phyloP scores from a whole-genome alignment of 2,329 filamentous ascomycete genomes.

The Coniella vitis region DNA sequence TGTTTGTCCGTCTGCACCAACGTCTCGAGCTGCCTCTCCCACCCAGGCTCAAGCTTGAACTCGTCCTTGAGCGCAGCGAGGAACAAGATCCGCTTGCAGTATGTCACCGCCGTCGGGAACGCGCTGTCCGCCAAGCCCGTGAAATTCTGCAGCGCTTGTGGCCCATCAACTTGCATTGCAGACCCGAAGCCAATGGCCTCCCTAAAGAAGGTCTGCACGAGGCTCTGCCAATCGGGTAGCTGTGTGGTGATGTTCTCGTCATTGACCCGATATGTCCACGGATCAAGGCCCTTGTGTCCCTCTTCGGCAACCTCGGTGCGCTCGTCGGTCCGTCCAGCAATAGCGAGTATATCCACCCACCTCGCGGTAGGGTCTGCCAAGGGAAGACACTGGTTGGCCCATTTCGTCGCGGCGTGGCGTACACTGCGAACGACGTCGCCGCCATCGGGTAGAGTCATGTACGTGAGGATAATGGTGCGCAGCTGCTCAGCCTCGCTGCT shows the following conservation, averaged over 20 bases:
- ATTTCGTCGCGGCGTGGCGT: constrained; percentile 76
- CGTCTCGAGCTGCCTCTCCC: constrained; percentile 74
- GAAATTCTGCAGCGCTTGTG: constrained; percentile 41
- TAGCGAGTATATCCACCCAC: constrained; percentile 82
- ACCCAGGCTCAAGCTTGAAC: constrained; percentile 65
- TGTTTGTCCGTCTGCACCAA: constrained; percentile 63
- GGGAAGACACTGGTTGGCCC: constrained; percentile 80
- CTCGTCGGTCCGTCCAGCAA: constrained; percentile 59
- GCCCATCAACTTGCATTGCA: constrained; percentile 31
- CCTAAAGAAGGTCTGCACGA: constrained; percentile 44
- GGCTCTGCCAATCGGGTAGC: constrained; percentile 46
- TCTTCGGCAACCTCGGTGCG: constrained; percentile 83
- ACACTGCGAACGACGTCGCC: constrained; percentile 60
- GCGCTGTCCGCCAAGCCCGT: constrained; percentile 41
- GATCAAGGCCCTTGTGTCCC: constrained; percentile 78
- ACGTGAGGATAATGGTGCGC: constrained; percentile 55
- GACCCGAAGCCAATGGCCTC: constrained; percentile 25
- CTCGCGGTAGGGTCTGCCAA: constrained; percentile 73
- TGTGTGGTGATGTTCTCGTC: constrained; percentile 30
- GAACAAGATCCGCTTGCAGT: constrained; percentile 51
- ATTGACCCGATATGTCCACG: constrained; percentile 45
- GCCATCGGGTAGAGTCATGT: constrained; percentile 50
- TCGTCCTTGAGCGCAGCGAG: constrained; percentile 39
- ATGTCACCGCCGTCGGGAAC: constrained; percentile 63
- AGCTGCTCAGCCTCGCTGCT: constrained; percentile 28